Evolutionary conservation across 1,284 basidiomycete genomes (phyloP), one percentile per base, ranked within the genome.

Genomic region (Puccinia triticina): DNA sequence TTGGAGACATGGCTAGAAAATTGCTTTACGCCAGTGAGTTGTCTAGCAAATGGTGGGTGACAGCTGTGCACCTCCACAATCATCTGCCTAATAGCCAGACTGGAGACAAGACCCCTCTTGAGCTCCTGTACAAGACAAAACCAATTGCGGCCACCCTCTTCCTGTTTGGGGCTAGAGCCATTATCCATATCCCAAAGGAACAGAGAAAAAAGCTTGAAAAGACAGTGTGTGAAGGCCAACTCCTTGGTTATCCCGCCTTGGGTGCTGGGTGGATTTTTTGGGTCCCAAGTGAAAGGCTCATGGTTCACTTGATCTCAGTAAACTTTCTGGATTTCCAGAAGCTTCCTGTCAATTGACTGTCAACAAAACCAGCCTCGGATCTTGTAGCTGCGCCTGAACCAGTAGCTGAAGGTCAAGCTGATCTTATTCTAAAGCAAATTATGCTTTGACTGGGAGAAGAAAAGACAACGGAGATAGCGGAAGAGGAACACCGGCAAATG

Each of bases 261-360:
- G 67, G 75, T 12, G n/a, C 57, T 1, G 75, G 75, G 0, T 77
- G 75, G 75, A 14, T 77, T 1, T 77, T 77, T 14, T 64, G n/a
- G 32, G 26, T 12, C 40, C 8, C 11, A n/a, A 21, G 11, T 10
- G n/a, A 23, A 32, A 0, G 32, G 16, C 10, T 2, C 40, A 32
- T 69, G 7, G 8, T 7, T 8, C 43, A 46, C 7, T 46, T 37
- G 1, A 69, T 37, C 34, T 69, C 34, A 0, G 67, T 37, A 0
- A 12, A 43, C 2, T 69, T 69, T n/a, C 67, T 37, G 18, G 37
- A 69, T 14, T 69, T n/a, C 16, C 67, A 40, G 18, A 4, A 0
- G 12, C n/a, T 69, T 0, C 11, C 29, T 12, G 57, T 61, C 14
- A 32, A 29, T 7, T 8, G 14, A 46, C 8, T 14, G 14, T 14